A percentile compares a stretch with the other conserved stretches of the same genome.
These are phyloP conservation scores for Oldenlandia corymbosa DNA, from an alignment of 257 asterid genomes.

Conservation along the genomic window DNA sequence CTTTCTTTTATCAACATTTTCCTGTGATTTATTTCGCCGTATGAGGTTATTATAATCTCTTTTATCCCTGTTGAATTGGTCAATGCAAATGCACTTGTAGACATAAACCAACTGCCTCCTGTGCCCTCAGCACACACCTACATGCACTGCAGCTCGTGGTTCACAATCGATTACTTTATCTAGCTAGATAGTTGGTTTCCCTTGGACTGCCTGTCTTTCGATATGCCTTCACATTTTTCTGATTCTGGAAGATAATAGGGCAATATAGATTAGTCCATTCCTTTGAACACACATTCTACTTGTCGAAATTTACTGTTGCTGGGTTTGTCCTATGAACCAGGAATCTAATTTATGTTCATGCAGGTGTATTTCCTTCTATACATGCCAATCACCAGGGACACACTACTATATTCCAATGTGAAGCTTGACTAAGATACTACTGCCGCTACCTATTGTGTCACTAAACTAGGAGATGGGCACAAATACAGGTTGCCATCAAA, in stretches of 20 bases:
- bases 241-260: background rate
- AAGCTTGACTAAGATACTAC: slow-evolving; percentile 59
- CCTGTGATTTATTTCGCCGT: too few species aligned
- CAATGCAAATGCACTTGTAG: background rate
- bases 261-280: background rate
- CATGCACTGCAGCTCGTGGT: background rate
- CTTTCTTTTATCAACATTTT: background rate
- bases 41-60: too few species aligned
- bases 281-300: background rate
- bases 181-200: background rate
- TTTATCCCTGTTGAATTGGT: background rate
- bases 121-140: background rate
- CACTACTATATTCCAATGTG: slow-evolving; percentile 86
- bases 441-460: slow-evolving; percentile 10
- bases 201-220: background rate
- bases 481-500: slow-evolving; percentile 20
- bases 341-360: slow-evolving; percentile 24
- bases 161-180: background rate
- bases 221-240: background rate
- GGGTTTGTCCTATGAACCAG: background rate
- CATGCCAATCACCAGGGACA: slow-evolving; percentile 95
- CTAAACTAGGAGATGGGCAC: slow-evolving; percentile 16
- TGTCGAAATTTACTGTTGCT: too few species aligned
- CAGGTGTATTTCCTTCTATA: slow-evolving; percentile 66
- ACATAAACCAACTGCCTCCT: background rate